Conservation (phyloP, 148 eudicot species). For the Rheum nobile region DNA sequence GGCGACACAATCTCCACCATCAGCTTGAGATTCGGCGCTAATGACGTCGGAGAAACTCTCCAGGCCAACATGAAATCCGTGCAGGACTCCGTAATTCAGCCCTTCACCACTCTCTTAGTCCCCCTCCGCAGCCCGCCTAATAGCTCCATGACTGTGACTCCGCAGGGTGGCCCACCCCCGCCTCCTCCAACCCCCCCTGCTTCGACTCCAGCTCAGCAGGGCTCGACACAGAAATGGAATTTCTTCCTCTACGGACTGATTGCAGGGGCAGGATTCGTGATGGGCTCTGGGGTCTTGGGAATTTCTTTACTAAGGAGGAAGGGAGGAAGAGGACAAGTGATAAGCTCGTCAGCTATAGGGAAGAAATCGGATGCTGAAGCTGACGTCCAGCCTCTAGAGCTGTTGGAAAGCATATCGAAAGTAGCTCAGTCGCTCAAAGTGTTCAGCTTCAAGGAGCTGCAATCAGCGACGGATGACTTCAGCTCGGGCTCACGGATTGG, state of each 20-base stretch:
- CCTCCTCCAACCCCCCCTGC: constrained; percentile 15
- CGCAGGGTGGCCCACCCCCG: constrained; percentile 12
- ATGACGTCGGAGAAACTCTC: not conserved
- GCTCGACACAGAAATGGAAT: constrained; percentile 21
- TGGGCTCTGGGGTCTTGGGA: constrained; percentile 6
- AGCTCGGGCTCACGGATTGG: constrained; percentile 29
- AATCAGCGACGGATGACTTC: constrained; percentile 49
- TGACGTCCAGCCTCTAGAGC: constrained; percentile 7
- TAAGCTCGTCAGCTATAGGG: constrained; percentile 10
- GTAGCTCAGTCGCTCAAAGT: constrained; percentile 37
- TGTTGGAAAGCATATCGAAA: constrained; percentile 24
- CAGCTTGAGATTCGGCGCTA: not conserved
- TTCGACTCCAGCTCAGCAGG: not conserved
- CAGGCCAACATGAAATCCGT: not conserved
- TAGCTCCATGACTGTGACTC: constrained; percentile 18
- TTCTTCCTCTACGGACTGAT: constrained; percentile 31
- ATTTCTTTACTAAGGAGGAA: constrained; percentile 8
- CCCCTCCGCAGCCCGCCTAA: not conserved
- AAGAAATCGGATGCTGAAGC: constrained; percentile 13
- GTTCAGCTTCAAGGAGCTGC: constrained; percentile 42
- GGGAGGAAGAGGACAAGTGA: constrained; percentile 9
- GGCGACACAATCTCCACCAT: not conserved
- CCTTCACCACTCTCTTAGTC: not conserved
- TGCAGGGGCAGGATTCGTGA: constrained; percentile 25
- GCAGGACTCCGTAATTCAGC: not conserved